A percentile compares a stretch with the other conserved stretches of the same genome.
phyloP scores from a whole-genome alignment of 371 early-diverging fungal genomes.

The Mortierella sp. region DNA sequence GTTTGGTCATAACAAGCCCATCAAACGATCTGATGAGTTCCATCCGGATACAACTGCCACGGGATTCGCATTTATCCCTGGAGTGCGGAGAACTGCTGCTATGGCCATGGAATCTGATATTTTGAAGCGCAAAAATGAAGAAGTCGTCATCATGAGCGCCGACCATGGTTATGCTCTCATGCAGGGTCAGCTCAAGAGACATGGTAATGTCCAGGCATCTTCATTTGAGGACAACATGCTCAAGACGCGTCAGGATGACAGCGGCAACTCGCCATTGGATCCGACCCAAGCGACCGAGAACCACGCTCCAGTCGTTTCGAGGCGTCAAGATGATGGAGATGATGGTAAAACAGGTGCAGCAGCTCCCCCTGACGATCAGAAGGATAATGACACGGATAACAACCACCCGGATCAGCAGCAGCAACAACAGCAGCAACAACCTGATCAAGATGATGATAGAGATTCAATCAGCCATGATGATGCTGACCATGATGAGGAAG shows the following conservation, averaged over 20 bases:
- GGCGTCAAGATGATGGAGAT: slow-evolving; percentile 31
- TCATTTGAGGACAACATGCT: slow-evolving; percentile 46
- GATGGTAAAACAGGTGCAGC: neutral
- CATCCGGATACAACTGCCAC: slow-evolving; percentile 13
- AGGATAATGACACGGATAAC: slow-evolving; percentile 2
- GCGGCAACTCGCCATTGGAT: slow-evolving; percentile 1
- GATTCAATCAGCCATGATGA: slow-evolving; percentile 10
- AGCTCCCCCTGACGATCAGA: slow-evolving; percentile 1
- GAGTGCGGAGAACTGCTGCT: neutral
- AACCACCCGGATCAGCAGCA: slow-evolving; percentile 8
- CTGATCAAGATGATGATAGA: slow-evolving; percentile 13
- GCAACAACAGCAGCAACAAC: no score
- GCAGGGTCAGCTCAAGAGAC: slow-evolving; percentile 26
- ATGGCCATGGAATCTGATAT: slow-evolving; percentile 3
- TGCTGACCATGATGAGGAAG: slow-evolving; percentile 34
- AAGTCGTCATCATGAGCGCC: slow-evolving; percentile 14
- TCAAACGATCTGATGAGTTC: slow-evolving; percentile 21
- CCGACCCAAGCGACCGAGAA: neutral
- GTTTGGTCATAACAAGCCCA: slow-evolving; percentile 20
- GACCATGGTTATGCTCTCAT: slow-evolving; percentile 15
- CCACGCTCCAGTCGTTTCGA: slow-evolving; percentile 1
- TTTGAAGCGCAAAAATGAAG: slow-evolving; percentile 11
- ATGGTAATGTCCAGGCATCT: neutral
- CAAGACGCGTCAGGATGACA: slow-evolving; percentile 19
- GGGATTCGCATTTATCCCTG: neutral